These are phyloP conservation scores for Rhodosporidiobolus sp. DNA, from an alignment of 768 basidiomycete species.

Conservation along the genomic window DNA sequence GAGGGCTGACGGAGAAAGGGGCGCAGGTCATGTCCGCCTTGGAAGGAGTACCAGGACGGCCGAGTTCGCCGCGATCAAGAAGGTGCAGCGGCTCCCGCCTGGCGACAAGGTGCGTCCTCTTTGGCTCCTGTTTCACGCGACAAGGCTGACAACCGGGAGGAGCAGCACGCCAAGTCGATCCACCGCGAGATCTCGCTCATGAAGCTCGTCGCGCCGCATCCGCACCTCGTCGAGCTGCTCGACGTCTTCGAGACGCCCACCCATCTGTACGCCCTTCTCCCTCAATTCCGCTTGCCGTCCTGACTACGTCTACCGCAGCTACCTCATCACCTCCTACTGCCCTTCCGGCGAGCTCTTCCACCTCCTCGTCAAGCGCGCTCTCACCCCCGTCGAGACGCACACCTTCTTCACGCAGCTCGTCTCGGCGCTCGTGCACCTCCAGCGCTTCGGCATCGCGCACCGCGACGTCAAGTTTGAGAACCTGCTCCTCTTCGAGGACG, in stretches of 20 bases:
- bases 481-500: constrained; percentile 73
- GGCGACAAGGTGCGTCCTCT: constrained; percentile 48
- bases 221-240: constrained; percentile 87
- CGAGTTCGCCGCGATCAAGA: constrained; percentile 89
- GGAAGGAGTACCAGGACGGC: constrained; percentile 83
- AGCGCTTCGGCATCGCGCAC: constrained; percentile 84
- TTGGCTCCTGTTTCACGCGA: constrained; percentile 60
- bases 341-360: constrained; percentile 94
- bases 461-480: constrained; percentile 95
- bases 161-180: constrained; percentile 70
- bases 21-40: constrained; percentile 80
- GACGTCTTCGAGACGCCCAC: constrained; percentile 95
- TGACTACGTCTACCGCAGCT: constrained; percentile 44
- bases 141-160: constrained; percentile 52
- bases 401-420: constrained; percentile 92
- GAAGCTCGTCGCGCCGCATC: constrained; percentile 87
- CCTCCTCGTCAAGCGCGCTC: constrained; percentile 71
- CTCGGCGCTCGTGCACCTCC: constrained; percentile 53
- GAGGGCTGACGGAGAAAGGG: background rate
- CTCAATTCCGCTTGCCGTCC: background rate
- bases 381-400: constrained; percentile 68
- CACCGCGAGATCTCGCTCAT: constrained; percentile 95
- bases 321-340: constrained; percentile 87
- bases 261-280: constrained; percentile 60
- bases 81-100: constrained; percentile 65